Evolutionary conservation across 306 rosid genomes (phyloP), one percentile per base, ranked within the genome.

Genomic region (Astragalus membranaceus): DNA sequence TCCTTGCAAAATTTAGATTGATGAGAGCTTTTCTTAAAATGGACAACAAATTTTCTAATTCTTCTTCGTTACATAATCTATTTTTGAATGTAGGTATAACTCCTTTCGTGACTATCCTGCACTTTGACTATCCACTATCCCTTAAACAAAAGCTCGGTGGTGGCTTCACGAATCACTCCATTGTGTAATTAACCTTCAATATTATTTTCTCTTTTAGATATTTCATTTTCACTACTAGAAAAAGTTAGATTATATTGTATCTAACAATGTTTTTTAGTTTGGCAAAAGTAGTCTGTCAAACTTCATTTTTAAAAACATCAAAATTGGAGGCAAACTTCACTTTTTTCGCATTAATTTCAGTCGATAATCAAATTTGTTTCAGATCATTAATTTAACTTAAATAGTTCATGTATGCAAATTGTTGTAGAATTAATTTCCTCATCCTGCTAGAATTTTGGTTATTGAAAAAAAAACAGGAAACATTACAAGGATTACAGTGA

Each of bases 401-500:
- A 7, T 1, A 62, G 13, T 43, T 63, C 6, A 15, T 7, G 26
- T 9, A 44, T 7, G 3, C n/a, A 14, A 12, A 44, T 10, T 44
- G 29, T 23, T 6, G 9, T 37, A 5, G 10, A 37, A 37, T 37
- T 37, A 12, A 12, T 29, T 33, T 44, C 12, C 15, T 33, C 8
- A 35, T 16, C 2, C n/a, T 48, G 13, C 15, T 13, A 33, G 0
- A 33, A 33, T 37, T 29, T 10, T 67, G 35, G 5, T 9, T 30
- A 6, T 11, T 15, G 11, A 10, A 15, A 33, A 33, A n/a, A 8
- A 7, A 52, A 56, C 62, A 83, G 87, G 74, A 56, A 64, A 44
- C 71, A 68, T 42, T 79, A 67, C 67, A 73, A 69, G 65, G 80
- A 77, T 52, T 84, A 51, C 11, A 30, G 80, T 49, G 85, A 80